These are phyloP conservation scores for Candida andamanensis DNA, from an alignment of 805 yeast species.

Conservation along the genomic window DNA sequence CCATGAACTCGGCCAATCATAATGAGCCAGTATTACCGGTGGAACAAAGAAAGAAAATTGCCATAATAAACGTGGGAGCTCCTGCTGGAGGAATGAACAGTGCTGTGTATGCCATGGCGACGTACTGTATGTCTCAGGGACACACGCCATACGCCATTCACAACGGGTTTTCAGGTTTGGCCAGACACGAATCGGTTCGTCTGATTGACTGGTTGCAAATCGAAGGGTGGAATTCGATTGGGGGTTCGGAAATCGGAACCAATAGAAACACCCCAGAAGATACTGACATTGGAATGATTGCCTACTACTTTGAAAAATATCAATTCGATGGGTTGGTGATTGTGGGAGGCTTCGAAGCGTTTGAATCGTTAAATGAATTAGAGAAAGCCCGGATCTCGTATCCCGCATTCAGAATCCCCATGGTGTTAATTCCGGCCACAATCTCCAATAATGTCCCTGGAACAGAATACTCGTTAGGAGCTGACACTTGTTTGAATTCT, in stretches of 20 bases:
- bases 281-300: conserved; percentile 80
- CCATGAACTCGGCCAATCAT: conserved; percentile 65
- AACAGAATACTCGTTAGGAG: conserved; percentile 90
- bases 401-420: conserved; percentile 92
- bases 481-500: conserved; percentile 92
- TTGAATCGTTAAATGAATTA: conserved; percentile 73
- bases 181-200: conserved; percentile 80
- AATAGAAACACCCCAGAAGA: conserved; percentile 80
- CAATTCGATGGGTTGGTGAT: conserved; percentile 83
- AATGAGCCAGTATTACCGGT: conserved; percentile 56
- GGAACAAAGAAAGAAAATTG: conserved; percentile 64
- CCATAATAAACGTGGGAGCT: conserved; percentile 90
- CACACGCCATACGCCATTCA: conserved; percentile 87
- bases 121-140: conserved; percentile 84
- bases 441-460: conserved; percentile 99
- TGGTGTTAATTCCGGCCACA: conserved; percentile 91
- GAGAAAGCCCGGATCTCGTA: conserved; percentile 70
- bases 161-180: conserved; percentile 89
- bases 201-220: conserved; percentile 79
- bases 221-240: conserved; percentile 81
- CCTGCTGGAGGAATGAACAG: conserved; percentile 96
- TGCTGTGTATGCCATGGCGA: conserved; percentile 85
- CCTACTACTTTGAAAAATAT: conserved; percentile 87
- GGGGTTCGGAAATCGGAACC: conserved; percentile 97
- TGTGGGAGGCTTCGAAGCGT: conserved; percentile 98